These are phyloP conservation scores for Botrytis porri DNA, from an alignment of 2,329 filamentous ascomycete species.

Conservation along the genomic window DNA sequence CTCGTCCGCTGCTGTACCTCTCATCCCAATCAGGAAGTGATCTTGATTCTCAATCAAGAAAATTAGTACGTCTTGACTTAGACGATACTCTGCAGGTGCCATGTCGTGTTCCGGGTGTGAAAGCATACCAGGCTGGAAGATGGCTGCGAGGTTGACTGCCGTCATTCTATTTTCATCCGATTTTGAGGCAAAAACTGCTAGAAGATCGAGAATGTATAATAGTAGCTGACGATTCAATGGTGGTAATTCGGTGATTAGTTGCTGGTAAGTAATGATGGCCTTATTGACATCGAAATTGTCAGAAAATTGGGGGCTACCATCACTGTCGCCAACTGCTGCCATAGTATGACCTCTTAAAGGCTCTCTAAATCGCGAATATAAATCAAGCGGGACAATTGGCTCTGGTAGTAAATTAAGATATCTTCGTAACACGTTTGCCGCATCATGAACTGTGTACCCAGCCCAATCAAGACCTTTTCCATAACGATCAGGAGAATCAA, in stretches of 20 bases:
- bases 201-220: conserved; percentile 90
- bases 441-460: conserved; percentile 97
- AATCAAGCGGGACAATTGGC: conserved; percentile 89
- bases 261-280: conserved; percentile 81
- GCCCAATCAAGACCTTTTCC: conserved; percentile 97
- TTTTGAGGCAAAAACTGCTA: conserved; percentile 96
- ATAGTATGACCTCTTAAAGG: conserved; percentile 67
- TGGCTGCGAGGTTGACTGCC: conserved; percentile 88
- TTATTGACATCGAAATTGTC: conserved; percentile 71
- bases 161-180: conserved; percentile 97
- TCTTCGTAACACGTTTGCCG: conserved; percentile 89
- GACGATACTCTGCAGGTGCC: conserved; percentile 87
- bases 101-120: conserved; percentile 94
- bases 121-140: conserved; percentile 95
- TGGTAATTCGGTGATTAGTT: conserved; percentile 86
- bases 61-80: conserved; percentile 95
- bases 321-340: conserved; percentile 69
- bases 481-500: conserved; percentile 92
- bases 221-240: conserved; percentile 90
- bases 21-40: conserved; percentile 97
- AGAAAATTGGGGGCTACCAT: conserved; percentile 61
- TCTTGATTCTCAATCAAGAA: conserved; percentile 99
- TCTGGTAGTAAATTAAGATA: conserved; percentile 97
- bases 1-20: conserved; percentile 95
- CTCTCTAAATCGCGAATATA: conserved; percentile 87